Base-by-base conservation (phyloP, 2,329 filamentous ascomycete genomes). In the Microdochium bolleyi region DNA sequence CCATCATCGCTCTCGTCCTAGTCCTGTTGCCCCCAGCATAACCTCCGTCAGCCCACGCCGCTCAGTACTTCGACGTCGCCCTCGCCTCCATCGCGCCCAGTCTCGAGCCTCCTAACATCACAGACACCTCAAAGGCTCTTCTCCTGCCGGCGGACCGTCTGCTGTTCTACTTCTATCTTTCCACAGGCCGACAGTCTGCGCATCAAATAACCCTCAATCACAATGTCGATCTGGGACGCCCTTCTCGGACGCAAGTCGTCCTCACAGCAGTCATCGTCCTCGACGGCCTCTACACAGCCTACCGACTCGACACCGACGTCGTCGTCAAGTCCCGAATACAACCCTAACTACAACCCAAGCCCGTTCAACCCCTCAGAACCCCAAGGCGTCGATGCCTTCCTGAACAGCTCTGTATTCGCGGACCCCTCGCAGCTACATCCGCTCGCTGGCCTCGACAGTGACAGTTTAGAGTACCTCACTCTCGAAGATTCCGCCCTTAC, bases 391-490 rank as follows among this genome's bases (percentile, higher is more conserved):
- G 87, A 89, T 64, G 87, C 89, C 53, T 96, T 99, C 73, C 83
- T 97, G 55, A 85, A 83, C 64, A 82, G 77, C 63, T 84, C 87
- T 54, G 72, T 85, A 53, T 86, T 94, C 62, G 83, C 91, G 69
- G 94, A 99, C 71, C 89, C 92, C 10, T 84, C 91, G 58, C 81
- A 88, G 69, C 79, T 99, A 63, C 94, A 99, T 70, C 94, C 95
- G 48, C 85, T 99, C 53, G 91, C 94, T 52, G 94, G 94, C 60
- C 77, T 99, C 57, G 91, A 96, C 75, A 85, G 89, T 74, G 89
- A 96, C 63, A 89, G 88, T 1, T 85, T 99, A 64, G 94, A 99
- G 70, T 99, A 99, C 72, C 82, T 99, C 59, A 86, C 87, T 24
- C 85, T 99, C 65, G 94, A 99, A 73, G 95, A 99, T 68, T 89